Percentiles rank a stretch among this genome's conserved stretches.
phyloP scores from a whole-genome alignment of 192 early-diverging fungal genomes.

The Phlyctochytrium planicorne region DNA sequence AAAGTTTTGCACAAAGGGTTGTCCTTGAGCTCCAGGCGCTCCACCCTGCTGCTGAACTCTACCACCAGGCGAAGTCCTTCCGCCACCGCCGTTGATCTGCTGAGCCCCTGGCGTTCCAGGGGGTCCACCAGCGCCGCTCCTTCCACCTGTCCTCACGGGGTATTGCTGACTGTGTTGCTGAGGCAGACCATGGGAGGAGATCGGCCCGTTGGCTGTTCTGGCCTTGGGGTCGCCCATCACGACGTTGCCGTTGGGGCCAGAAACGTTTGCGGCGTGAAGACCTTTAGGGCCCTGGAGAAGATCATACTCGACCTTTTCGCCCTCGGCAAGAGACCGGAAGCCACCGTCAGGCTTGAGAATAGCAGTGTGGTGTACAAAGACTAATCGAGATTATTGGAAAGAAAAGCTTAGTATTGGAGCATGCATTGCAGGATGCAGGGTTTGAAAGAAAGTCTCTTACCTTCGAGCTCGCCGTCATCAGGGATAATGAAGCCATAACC shows the following conservation, averaged over 20 bases:
- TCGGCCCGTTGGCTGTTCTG: slow-evolving; percentile 2
- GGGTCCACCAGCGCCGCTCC: too few species aligned
- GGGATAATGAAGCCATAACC: slow-evolving; percentile 88
- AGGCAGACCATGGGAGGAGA: too few species aligned
- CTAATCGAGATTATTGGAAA: slow-evolving; percentile 11
- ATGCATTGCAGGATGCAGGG: background rate
- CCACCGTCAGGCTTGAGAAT: slow-evolving; percentile 35
- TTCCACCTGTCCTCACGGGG: too few species aligned
- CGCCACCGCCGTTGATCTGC: too few species aligned
- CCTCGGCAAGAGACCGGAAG: slow-evolving; percentile 39
- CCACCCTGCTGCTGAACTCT: too few species aligned
- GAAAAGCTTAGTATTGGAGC: background rate
- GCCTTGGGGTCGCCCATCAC: slow-evolving; percentile 78
- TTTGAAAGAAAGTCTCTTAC: slow-evolving; percentile 41
- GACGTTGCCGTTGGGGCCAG: slow-evolving; percentile 66
- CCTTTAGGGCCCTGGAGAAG: slow-evolving; percentile 72
- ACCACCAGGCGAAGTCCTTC: too few species aligned
- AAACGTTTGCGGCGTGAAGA: slow-evolving; percentile 76
- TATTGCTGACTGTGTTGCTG: too few species aligned
- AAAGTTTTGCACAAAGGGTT: too few species aligned
- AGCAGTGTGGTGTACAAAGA: slow-evolving; percentile 45
- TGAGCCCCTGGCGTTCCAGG: too few species aligned
- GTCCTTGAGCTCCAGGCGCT: too few species aligned
- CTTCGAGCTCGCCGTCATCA: slow-evolving; percentile 69
- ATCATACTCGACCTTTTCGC: slow-evolving; percentile 45